Evolutionary conservation across 257 asterid species (phyloP).

Genomic region (Fraxinus quadrangulata): DNA sequence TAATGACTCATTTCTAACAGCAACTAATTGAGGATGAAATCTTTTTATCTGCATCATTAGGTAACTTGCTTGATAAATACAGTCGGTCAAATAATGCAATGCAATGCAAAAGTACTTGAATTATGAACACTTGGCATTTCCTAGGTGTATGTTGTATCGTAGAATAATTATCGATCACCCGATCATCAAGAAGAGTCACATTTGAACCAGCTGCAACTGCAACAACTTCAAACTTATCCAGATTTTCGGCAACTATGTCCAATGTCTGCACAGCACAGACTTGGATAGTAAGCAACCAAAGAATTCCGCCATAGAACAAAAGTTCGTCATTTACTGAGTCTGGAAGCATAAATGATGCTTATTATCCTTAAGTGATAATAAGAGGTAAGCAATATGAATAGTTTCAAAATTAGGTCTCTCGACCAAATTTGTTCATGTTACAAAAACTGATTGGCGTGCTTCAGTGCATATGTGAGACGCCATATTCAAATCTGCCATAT

Average conservation of each 20-base stretch:
- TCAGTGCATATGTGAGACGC: neutral
- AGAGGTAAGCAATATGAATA: neutral
- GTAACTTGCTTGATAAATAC: neutral
- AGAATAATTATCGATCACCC: constrained; percentile 45
- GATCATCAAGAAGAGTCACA: constrained; percentile 95
- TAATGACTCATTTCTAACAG: constrained; percentile 72
- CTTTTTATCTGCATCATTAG: constrained; percentile 60
- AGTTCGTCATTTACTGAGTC: neutral
- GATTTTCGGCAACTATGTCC: constrained; percentile 96
- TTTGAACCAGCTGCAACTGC: constrained; percentile 99
- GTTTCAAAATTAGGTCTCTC: neutral
- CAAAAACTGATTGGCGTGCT: too few relatives aligned
- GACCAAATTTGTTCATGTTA: neutral
- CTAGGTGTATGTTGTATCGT: neutral
- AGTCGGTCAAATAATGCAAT: neutral
- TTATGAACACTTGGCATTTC: constrained; percentile 8
- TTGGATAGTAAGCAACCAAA: constrained; percentile 21
- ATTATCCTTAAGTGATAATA: neutral
- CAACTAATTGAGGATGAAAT: constrained; percentile 84
- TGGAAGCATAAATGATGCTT: neutral
- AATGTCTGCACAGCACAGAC: constrained; percentile 59
- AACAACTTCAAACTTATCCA: constrained; percentile 77
- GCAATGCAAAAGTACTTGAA: neutral
- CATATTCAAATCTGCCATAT: neutral
- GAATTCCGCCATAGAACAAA: constrained; percentile 12